These are phyloP conservation scores for Coemansia javaensis DNA, from an alignment of 192 early-diverging fungal species.

Conservation along the genomic window DNA sequence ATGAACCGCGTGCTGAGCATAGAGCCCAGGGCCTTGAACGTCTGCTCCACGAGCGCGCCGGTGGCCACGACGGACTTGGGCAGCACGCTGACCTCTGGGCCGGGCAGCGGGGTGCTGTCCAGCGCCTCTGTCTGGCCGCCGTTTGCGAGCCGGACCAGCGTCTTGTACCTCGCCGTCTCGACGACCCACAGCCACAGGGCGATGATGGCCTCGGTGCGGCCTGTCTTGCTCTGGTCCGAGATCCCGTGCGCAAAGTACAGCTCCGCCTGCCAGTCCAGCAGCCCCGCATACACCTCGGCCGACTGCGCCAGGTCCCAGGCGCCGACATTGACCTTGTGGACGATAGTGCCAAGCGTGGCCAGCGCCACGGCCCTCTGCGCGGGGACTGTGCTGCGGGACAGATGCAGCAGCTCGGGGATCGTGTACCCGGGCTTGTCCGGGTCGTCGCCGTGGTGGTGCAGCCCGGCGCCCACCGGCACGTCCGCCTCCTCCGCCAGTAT, in stretches of 20 bases:
- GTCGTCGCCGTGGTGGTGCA: constrained; percentile 88
- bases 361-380: constrained; percentile 71
- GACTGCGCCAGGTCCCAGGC: constrained; percentile 34
- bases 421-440: constrained; percentile 85
- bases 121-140: constrained; percentile 29
- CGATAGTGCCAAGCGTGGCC: constrained; percentile 55
- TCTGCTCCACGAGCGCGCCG: constrained; percentile 30
- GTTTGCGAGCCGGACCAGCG: constrained; percentile 25
- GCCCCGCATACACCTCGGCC: constrained; percentile 18
- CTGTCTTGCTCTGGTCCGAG: constrained; percentile 25
- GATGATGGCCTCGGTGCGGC: constrained; percentile 11
- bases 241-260: constrained; percentile 34
- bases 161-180: constrained; percentile 38
- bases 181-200: constrained; percentile 46
- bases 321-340: constrained; percentile 45
- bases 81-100: constrained; percentile 26
- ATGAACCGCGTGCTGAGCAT: constrained; percentile 22
- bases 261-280: constrained; percentile 44
- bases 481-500: constrained; percentile 55
- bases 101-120: constrained; percentile 1
- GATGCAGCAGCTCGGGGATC: constrained; percentile 70
- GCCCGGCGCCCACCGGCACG: constrained; percentile 58
- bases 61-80: constrained; percentile 20
- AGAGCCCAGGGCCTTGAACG: constrained; percentile 31
- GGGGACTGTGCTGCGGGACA: constrained; percentile 75